Base-by-base conservation (phyloP, 129 eudicot genomes). In the Artemisia argyi region DNA sequence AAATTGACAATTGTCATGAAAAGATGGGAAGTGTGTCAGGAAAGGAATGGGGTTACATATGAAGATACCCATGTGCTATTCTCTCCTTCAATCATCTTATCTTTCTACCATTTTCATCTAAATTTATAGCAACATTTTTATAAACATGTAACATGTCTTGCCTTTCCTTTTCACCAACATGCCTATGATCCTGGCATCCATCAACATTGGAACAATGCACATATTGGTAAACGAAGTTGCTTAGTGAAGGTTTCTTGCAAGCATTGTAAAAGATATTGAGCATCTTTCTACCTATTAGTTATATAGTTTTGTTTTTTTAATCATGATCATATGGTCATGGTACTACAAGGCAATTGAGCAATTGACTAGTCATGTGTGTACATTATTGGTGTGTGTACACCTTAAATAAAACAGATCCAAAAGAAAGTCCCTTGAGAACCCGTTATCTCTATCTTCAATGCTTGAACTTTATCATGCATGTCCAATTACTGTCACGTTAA, bases 61-160 rank as follows among this genome's bases (percentile, higher is more conserved):
- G 57, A 52, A 73, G 69, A 61, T 73, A 18, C 61, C 61, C 79
- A 75, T 66, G 79, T 75, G 79, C 79, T 75, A 49, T 66, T 58
- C 78, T 73, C 35, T 30, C 60, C 78, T 51, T 63, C 69, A 51
- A 39, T 30, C 49, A 28, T 49, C 66, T 57, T 47, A 26, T 28
- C 68, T 75, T 74, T 56, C 35, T 57, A 56, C 56, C 26, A 58
- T 57, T 53, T 69, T 18, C 64, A 16, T 69, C 64, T 28, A 24
- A 72, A 22, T 24, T 57, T 24, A 48, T 22, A 16, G 19, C 30
- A 46, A 16, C 46, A 59, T 32, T 71, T 56, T 51, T 15, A n/a
- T 19, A 65, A 57, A n/a, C 22, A 19, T 19, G 55, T 12, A 35
- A 42, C 18, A 71, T 39, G 46, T 14, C 52, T 56, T 24, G 18